A percentile compares a stretch with the other conserved stretches of the same genome.
Conservation (phyloP, 371 early-diverging fungal species). For the Mortierella sp. region DNA sequence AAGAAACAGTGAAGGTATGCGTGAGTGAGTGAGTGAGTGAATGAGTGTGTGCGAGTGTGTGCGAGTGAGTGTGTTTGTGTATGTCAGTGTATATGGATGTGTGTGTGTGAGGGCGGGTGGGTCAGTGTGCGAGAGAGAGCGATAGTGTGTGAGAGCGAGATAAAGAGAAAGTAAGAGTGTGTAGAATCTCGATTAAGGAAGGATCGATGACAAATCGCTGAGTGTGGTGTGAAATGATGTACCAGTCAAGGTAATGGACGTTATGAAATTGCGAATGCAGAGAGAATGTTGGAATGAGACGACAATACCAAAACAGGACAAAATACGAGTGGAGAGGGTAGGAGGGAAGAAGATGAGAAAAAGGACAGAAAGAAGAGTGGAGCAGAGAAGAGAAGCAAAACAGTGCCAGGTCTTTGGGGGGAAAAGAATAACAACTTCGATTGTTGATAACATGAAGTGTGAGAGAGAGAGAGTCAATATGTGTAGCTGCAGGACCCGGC, state of each 20-base stretch:
- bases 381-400: conserved; percentile 8
- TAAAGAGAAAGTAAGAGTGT: neutral
- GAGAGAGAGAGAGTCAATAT: neutral
- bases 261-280: conserved; percentile 2
- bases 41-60: neutral
- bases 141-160: neutral
- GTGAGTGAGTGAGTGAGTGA: neutral
- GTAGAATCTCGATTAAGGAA: neutral
- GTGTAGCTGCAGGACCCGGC: neutral
- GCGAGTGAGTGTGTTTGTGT: neutral
- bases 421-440: neutral
- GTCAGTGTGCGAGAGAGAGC: neutral
- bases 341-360: neutral
- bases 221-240: neutral
- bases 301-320: neutral
- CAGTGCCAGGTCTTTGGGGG: neutral
- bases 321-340: neutral
- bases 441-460: neutral
- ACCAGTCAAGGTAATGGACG: neutral
- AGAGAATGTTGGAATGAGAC: neutral
- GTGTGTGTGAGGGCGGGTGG: neutral
- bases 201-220: neutral
- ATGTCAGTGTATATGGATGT: neutral
- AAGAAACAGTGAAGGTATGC: neutral
- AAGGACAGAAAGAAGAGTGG: neutral